Evolutionary conservation across 1,284 basidiomycete genomes (phyloP), one percentile per base, ranked within the genome.

Genomic region (Irpex rosettiformis): DNA sequence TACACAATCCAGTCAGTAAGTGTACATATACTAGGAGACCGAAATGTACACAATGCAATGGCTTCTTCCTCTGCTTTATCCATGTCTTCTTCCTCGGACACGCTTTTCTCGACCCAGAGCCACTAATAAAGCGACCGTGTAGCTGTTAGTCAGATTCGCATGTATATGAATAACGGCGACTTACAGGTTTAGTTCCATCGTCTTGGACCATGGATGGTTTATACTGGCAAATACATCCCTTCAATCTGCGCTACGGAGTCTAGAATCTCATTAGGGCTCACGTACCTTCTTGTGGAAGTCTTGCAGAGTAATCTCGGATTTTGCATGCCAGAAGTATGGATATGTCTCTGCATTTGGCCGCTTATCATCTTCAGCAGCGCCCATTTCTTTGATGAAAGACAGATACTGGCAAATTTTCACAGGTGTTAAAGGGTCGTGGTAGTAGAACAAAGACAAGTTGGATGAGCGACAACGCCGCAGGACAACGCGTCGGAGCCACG

Each of bases 141-240:
- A 24, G 18, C 18, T n/a, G 21, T 7, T 54, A 22, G n/a, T 37
- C 13, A 11, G 21, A 52, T 28, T 30, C 21, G 29, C 49, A 52
- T 7, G n/a, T 11, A 45, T 52, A 45, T n/a, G 33, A 40, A n/a
- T 51, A 11, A 22, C 22, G 16, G 24, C 28, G 8, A 66, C 82
- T 69, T 58, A 89, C 87, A 52, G 86, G 87, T 67, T 88, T 89
- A 0, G 77, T 84, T 1, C 87, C 88, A 60, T 89, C 85, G 66
- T 89, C 82, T 62, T 87, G 82, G 5, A 89, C 82, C 86, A 89
- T 86, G 21, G 86, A 88, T 1, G 88, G 87, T 58, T 79, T 86
- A 62, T 82, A 86, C 88, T 89, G 61, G 5, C 30, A 8, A 27
- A 13, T 10, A 21, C 18, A 30, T 24, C 37, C 22, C 33, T 43